Evolutionary conservation across 1,284 basidiomycete species (phyloP).

Genomic region (Ustilago cynodontis): DNA sequence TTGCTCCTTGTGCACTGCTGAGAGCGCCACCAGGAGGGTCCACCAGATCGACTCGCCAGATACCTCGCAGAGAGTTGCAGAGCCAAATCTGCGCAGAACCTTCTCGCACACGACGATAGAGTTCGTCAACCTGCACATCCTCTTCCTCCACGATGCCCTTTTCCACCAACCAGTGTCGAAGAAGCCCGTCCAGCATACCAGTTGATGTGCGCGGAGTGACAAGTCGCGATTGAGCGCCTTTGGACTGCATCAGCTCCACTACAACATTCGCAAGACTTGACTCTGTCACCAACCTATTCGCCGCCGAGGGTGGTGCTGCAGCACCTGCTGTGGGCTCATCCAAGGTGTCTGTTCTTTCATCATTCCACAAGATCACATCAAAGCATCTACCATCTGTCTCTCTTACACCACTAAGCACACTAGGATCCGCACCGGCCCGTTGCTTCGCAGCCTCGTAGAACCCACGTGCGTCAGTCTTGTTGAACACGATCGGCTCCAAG

Average conservation of each 20-base stretch:
- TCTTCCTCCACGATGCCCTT: constrained; percentile 32
- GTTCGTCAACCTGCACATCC: constrained; percentile 28
- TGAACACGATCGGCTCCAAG: constrained; percentile 51
- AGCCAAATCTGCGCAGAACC: constrained; percentile 40
- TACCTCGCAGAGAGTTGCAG: constrained; percentile 47
- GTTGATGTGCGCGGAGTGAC: constrained; percentile 38
- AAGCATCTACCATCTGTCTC: constrained; percentile 41
- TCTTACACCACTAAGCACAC: constrained; percentile 43
- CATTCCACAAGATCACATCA: constrained; percentile 52
- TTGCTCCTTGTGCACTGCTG: neutral
- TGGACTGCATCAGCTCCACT: constrained; percentile 22
- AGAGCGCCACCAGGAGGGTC: neutral
- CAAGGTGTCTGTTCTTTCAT: constrained; percentile 27
- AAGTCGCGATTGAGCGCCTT: constrained; percentile 27
- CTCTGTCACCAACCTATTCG: constrained; percentile 36
- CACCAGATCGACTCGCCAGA: constrained; percentile 41
- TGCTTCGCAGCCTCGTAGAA: constrained; percentile 52
- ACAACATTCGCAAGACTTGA: constrained; percentile 47
- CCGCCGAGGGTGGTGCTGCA: neutral
- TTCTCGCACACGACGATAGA: constrained; percentile 11
- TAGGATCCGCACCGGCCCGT: constrained; percentile 33
- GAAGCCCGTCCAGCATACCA: constrained; percentile 46
- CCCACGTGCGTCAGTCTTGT: constrained; percentile 52
- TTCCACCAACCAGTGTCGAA: constrained; percentile 46
- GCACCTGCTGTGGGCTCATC: neutral